Base-by-base conservation (phyloP, 1,139 yeast species). In the Candida gigantensis region DNA sequence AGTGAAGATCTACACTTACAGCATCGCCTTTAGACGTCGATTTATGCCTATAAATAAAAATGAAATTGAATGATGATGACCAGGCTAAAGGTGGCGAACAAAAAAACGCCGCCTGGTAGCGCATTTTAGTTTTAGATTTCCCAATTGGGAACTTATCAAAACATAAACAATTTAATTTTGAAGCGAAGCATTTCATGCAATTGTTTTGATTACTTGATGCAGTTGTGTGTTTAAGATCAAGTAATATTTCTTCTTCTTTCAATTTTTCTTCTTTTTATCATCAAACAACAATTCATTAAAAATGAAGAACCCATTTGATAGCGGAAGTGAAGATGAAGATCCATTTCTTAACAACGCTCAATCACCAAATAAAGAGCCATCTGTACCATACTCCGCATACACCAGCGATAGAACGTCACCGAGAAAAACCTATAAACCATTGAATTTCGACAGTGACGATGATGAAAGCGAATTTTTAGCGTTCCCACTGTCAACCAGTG, bases 321-420 rank as follows among this genome's bases (percentile, higher is more conserved):
- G 18, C 8, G 18, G 13, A 9, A 31, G 34, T 17, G 34, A 31
- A 10, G 34, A 60, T 15, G 59, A 58, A 3, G 58, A 53, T 37
- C 71, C 72, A 2, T 68, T 63, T 42, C 44, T 47, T 40, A 23
- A 13, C 12, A 23, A 23, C n/a, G 8, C 11, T 4, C 71, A 65
- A 37, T 47, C 45, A 4, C 11, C 28, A 11, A 29, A 14, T 14
- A 21, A 21, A 7, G 30, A 45, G 9, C 71, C 69, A 13, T 49
- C 58, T 34, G 50, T 62, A 14, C 76, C 76, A 10, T 51, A 54
- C 39, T 68, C 70, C 13, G 75, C 74, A 3, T 68, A 68, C 44
- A 65, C 71, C 1, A 58, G 63, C 34, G 71, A 67, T 36, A 50
- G 69, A 25, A 51, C 58, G 6, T 67, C 73, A 3, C 73, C 74